phyloP scores from a whole-genome alignment of 805 yeast genomes.

The Candida hispaniensis region DNA sequence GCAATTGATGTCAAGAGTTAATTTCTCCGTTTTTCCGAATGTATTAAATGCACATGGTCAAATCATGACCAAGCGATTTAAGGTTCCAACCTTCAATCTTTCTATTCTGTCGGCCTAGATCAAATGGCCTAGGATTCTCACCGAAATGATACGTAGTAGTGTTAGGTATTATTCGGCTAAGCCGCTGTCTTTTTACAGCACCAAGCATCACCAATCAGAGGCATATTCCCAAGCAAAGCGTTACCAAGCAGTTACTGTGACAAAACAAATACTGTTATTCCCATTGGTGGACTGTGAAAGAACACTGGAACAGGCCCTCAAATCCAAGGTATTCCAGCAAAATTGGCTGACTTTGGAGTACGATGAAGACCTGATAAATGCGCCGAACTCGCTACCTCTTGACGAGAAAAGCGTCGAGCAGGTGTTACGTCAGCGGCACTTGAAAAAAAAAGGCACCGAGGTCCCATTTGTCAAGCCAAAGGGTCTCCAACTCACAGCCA shows the following conservation, averaged over 20 bases:
- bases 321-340: conserved; percentile 15
- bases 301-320: conserved; percentile 14
- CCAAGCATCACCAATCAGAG: conserved; percentile 9
- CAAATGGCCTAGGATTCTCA: too few species aligned
- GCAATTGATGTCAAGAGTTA: too few species aligned
- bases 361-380: conserved; percentile 10
- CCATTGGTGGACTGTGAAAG: conserved; percentile 14
- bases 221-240: conserved; percentile 7
- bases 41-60: too few species aligned
- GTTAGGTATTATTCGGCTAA: too few species aligned
- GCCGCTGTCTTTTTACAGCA: conserved; percentile 14
- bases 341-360: conserved; percentile 13
- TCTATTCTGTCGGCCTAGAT: too few species aligned
- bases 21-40: too few species aligned
- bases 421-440: conserved; percentile 2
- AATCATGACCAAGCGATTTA: too few species aligned
- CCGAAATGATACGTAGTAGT: too few species aligned
- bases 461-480: background rate
- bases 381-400: conserved; percentile 6
- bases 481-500: conserved; percentile 1
- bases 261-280: conserved; percentile 4
- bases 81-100: too few species aligned
- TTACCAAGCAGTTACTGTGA: conserved; percentile 5
- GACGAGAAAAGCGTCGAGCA: conserved; percentile 11
- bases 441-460: background rate